phyloP scores from a whole-genome alignment of 2,329 filamentous ascomycete species.

The Amauroascus niger region DNA sequence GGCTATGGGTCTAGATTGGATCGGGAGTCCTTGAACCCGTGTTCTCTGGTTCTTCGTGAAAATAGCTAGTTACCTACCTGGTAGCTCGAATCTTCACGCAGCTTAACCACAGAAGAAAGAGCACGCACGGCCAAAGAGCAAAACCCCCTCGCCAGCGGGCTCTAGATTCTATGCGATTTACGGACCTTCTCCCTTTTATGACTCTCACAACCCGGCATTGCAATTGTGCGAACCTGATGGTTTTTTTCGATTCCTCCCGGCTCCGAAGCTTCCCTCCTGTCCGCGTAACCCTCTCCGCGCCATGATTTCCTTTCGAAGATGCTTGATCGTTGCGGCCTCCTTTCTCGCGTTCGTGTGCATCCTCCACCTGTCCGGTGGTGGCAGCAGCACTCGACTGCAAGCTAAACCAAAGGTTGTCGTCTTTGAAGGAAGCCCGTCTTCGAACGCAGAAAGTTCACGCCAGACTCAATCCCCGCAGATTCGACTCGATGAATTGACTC shows the following conservation, averaged over 20 bases:
- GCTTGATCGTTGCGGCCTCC: slow-evolving; percentile 60
- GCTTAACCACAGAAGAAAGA: too few species aligned
- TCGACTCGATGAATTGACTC: slow-evolving; percentile 53
- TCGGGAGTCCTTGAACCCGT: not conserved
- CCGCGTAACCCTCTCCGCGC: slow-evolving; percentile 7
- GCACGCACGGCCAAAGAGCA: too few species aligned
- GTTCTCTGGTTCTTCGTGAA: not conserved
- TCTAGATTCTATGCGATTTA: not conserved
- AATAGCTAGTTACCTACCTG: too few species aligned
- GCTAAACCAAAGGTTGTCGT: slow-evolving; percentile 16
- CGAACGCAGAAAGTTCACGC: not conserved
- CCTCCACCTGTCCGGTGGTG: slow-evolving; percentile 54
- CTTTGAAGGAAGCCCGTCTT: slow-evolving; percentile 4
- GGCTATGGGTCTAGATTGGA: not conserved
- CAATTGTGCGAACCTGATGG: not conserved
- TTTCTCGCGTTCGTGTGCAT: slow-evolving; percentile 61
- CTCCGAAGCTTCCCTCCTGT: not conserved
- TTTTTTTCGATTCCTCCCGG: not conserved
- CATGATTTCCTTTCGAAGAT: slow-evolving; percentile 73
- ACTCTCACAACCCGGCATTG: not conserved
- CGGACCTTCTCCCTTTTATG: not conserved
- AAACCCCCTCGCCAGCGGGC: too few species aligned
- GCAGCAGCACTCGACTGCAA: slow-evolving; percentile 36
- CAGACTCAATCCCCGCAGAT: not conserved
- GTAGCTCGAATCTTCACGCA: too few species aligned